Evolutionary conservation across 2,329 filamentous ascomycete genomes (phyloP), one percentile per base, ranked within the genome.

Genomic region (Exserohilum rostratum): DNA sequence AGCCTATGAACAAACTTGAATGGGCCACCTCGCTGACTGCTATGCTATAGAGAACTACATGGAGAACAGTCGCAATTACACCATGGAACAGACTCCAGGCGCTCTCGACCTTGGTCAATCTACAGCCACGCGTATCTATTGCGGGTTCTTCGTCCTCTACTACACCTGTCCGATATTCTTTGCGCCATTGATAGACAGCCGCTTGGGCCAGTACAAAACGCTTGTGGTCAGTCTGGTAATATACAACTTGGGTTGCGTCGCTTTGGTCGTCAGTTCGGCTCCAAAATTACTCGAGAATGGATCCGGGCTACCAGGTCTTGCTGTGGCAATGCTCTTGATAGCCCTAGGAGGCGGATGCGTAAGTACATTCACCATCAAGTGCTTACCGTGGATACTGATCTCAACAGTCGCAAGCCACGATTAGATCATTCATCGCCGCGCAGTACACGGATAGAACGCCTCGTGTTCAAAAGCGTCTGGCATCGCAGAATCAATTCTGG

Each of bases 141-240:
- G 82, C 40, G 83, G 82, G 57, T 86, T 87, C 65, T 81, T 82
- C 61, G 82, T 83, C 64, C 81, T 81, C 60, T 74, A 74, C 13
- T 82, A 79, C 55, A 57, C 76, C 2, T 66, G 69, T 2, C 74
- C 77, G 0, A 52, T 77, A 4, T 37, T 68, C 4, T 70, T 75
- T 31, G 75, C 76, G 4, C 58, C 76, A 34, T 1, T 79, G 6
- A 71, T 75, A 5, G 78, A 79, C 55, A 68, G 64, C n/a, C 72
- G 64, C 46, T 60, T 78, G 11, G 77, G 77, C 12, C 69, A 76
- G 31, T 77, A 74, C 49, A 71, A 61, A 11, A 76, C 73, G 3
- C 64, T 78, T 25, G 53, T 71, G 30, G 55, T 73, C 37, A 68
- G 69, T 43, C 61, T 74, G 17, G 57, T 60, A 48, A 64, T 72